phyloP scores from a whole-genome alignment of 179 eudicot genomes.

The Beta lomatogona region DNA sequence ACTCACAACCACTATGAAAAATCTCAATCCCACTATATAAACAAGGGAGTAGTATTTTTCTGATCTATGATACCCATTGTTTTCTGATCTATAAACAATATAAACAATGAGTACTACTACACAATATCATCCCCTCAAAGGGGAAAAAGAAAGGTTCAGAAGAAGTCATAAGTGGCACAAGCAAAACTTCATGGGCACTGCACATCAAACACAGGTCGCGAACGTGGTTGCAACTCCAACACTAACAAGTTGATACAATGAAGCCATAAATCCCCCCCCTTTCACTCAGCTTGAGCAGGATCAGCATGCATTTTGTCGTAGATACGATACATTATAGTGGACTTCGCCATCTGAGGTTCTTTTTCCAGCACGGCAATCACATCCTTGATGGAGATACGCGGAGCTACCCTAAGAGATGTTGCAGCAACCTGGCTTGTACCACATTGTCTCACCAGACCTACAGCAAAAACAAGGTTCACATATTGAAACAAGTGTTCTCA shows the following conservation, averaged over 20 bases:
- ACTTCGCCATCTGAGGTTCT: conserved; percentile 86
- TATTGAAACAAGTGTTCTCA: not conserved
- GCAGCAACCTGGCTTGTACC: conserved; percentile 45
- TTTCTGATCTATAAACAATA: no score
- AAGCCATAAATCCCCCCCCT: not conserved
- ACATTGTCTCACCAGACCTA: conserved; percentile 51
- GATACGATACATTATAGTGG: conserved; percentile 65
- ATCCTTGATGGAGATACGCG: conserved; percentile 68
- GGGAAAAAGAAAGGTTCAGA: no score
- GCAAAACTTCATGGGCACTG: not conserved
- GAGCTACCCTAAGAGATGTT: conserved; percentile 36
- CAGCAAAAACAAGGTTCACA: conserved; percentile 8
- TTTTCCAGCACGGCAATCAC: conserved; percentile 81
- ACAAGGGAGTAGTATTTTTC: no score
- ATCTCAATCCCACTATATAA: no score
- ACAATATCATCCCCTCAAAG: no score
- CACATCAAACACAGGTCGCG: not conserved
- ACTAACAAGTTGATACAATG: not conserved
- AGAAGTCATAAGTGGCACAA: no score
- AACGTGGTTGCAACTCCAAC: conserved; percentile 3
- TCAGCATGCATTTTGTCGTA: conserved; percentile 55
- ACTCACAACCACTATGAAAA: no score
- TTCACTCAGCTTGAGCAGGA: conserved; percentile 29
- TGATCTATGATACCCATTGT: no score
- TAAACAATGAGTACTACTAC: no score